These are phyloP conservation scores for Austroboletus novae-zelandiae DNA, from an alignment of 1,284 basidiomycete species.

Conservation along the genomic window DNA sequence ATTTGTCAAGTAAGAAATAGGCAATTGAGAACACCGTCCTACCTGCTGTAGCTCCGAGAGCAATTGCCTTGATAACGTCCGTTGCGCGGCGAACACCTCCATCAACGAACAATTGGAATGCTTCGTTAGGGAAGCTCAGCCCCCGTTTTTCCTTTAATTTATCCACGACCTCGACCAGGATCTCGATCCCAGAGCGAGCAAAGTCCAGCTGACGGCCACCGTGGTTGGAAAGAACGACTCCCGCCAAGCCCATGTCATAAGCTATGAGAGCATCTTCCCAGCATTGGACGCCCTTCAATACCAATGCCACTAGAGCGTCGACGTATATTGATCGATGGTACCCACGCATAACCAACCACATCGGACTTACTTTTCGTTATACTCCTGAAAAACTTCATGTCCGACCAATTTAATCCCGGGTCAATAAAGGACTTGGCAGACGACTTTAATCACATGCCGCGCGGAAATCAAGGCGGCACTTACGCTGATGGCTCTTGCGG, in stretches of 20 bases:
- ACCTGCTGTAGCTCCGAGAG: constrained; percentile 89
- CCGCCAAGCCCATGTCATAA: constrained; percentile 78
- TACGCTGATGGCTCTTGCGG: constrained; percentile 91
- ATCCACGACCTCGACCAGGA: constrained; percentile 83
- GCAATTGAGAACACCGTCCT: constrained; percentile 1
- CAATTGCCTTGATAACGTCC: constrained; percentile 91
- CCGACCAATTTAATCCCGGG: constrained; percentile 83
- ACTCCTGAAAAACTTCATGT: constrained; percentile 84
- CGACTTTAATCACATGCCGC: background rate
- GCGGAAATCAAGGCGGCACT: constrained; percentile 25
- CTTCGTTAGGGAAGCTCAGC: constrained; percentile 54
- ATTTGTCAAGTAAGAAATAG: background rate
- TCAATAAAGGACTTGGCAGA: constrained; percentile 88
- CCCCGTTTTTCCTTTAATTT: constrained; percentile 71
- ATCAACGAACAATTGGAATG: constrained; percentile 89
- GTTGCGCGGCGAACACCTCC: constrained; percentile 90
- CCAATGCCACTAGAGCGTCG: constrained; percentile 69
- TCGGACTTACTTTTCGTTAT: constrained; percentile 74
- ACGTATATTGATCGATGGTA: background rate
- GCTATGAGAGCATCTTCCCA: constrained; percentile 94
- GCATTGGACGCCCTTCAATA: constrained; percentile 90
- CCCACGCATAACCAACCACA: background rate
- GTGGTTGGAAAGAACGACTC: constrained; percentile 90
- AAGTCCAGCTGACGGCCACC: constrained; percentile 93
- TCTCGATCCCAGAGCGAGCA: constrained; percentile 85